Conservation (phyloP, 768 basidiomycete species). For the Mycena leptocephala region DNA sequence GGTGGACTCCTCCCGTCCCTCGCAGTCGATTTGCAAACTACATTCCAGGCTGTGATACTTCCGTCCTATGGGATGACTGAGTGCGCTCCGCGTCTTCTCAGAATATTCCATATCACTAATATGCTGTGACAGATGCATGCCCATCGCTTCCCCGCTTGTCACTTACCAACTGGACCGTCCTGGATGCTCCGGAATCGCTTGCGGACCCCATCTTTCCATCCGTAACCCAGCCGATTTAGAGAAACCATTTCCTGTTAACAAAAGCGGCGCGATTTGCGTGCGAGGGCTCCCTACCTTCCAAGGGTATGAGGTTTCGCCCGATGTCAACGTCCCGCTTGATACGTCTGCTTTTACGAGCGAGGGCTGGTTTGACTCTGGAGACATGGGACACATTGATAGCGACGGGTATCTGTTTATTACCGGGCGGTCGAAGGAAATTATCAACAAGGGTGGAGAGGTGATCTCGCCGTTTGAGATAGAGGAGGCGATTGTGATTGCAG, state of each 20-base stretch:
- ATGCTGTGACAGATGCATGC: conserved; percentile 60
- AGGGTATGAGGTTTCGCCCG: conserved; percentile 62
- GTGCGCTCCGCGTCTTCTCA: conserved; percentile 38
- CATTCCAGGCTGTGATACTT: conserved; percentile 69
- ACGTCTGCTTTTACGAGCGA: conserved; percentile 48
- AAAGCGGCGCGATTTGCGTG: conserved; percentile 68
- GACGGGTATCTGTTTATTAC: conserved; percentile 70
- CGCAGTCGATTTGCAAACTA: conserved; percentile 62
- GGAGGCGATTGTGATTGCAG: conserved; percentile 65
- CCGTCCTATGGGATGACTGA: conserved; percentile 77
- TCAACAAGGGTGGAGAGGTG: conserved; percentile 74
- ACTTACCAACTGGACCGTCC: conserved; percentile 62
- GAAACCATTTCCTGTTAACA: conserved; percentile 54
- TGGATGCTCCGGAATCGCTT: conserved; percentile 64
- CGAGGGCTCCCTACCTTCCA: conserved; percentile 69
- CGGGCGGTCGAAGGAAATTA: conserved; percentile 74
- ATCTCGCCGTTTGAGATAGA: conserved; percentile 76
- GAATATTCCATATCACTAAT: background rate
- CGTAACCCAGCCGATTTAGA: conserved; percentile 56
- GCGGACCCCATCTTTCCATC: conserved; percentile 64
- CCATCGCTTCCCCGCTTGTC: conserved; percentile 62
- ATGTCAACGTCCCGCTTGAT: background rate
- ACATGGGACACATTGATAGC: conserved; percentile 62
- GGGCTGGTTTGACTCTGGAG: conserved; percentile 71
- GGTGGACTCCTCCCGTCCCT: conserved; percentile 70